phyloP scores from a whole-genome alignment of 345 rosid species.

The Angophora floribunda region DNA sequence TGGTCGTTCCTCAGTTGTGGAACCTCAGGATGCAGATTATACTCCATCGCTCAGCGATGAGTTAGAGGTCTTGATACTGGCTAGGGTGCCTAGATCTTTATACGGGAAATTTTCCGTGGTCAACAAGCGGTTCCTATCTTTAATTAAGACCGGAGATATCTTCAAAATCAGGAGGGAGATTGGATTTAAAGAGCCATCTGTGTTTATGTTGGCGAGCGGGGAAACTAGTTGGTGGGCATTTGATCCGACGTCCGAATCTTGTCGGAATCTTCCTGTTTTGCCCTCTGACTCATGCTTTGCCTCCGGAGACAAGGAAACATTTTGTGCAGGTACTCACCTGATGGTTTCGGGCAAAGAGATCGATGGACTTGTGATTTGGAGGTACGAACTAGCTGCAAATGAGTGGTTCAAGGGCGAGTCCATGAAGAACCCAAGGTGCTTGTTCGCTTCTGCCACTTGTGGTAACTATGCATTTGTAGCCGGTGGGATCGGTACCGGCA shows the following conservation, averaged over 20 bases:
- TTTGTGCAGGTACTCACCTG: constrained; percentile 76
- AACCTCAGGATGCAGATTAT: constrained; percentile 99
- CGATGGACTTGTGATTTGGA: constrained; percentile 50
- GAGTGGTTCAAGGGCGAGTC: constrained; percentile 71
- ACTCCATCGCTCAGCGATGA: constrained; percentile 57
- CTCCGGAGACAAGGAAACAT: constrained; percentile 60
- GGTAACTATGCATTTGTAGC: constrained; percentile 63
- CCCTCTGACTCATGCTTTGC: constrained; percentile 63
- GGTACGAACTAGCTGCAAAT: constrained; percentile 59
- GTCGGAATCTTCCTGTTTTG: constrained; percentile 47
- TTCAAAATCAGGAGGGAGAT: constrained; percentile 55
- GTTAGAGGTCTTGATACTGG: constrained; percentile 62
- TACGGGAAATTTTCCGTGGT: constrained; percentile 54
- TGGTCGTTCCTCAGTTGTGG: constrained; percentile 15
- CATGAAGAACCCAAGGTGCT: constrained; percentile 60
- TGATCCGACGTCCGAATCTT: constrained; percentile 34
- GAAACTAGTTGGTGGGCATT: constrained; percentile 69
- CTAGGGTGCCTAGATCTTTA: constrained; percentile 62
- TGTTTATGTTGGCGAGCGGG: constrained; percentile 64
- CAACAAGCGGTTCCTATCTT: constrained; percentile 36
- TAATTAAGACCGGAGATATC: constrained; percentile 60
- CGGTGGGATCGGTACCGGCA: constrained; percentile 43
- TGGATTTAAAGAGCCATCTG: constrained; percentile 53
- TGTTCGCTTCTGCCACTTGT: constrained; percentile 72
- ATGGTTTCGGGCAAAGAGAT: constrained; percentile 64